Conservation (phyloP, 495 filamentous ascomycete species). For the Aspergillus baeticus region DNA sequence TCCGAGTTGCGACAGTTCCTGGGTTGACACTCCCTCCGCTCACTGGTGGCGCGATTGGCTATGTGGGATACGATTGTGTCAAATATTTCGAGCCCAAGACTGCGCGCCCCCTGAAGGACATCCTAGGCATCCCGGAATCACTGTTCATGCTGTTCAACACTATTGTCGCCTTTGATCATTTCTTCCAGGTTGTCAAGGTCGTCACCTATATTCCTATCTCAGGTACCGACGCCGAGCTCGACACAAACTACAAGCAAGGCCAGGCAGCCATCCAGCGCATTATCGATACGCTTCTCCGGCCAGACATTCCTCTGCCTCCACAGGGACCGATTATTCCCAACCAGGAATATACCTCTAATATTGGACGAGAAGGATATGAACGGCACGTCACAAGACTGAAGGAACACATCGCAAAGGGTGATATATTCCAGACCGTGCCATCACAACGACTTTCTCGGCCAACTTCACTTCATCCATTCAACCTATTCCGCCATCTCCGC, state of each 20-base stretch:
- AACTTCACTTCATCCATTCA: conserved; percentile 91
- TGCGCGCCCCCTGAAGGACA: conserved; percentile 78
- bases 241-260: conserved; percentile 63
- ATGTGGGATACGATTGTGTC: conserved; percentile 96
- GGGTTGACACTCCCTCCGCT: conserved; percentile 77
- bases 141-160: conserved; percentile 98
- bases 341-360: conserved; percentile 88
- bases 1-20: conserved; percentile 76
- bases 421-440: conserved; percentile 97
- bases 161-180: conserved; percentile 91
- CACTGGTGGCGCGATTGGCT: conserved; percentile 90
- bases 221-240: conserved; percentile 48
- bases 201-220: conserved; percentile 76
- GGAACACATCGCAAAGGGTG: conserved; percentile 81
- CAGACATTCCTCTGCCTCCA: conserved; percentile 73
- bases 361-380: conserved; percentile 86
- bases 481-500: conserved; percentile 94
- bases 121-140: conserved; percentile 83
- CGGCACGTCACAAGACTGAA: conserved; percentile 77
- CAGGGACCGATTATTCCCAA: conserved; percentile 69
- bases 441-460: conserved; percentile 89
- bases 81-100: conserved; percentile 97
- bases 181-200: conserved; percentile 87
- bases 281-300: conserved; percentile 65
- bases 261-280: conserved; percentile 59